phyloP scores from a whole-genome alignment of 345 rosid species.

The Gynandropsis gynandra region DNA sequence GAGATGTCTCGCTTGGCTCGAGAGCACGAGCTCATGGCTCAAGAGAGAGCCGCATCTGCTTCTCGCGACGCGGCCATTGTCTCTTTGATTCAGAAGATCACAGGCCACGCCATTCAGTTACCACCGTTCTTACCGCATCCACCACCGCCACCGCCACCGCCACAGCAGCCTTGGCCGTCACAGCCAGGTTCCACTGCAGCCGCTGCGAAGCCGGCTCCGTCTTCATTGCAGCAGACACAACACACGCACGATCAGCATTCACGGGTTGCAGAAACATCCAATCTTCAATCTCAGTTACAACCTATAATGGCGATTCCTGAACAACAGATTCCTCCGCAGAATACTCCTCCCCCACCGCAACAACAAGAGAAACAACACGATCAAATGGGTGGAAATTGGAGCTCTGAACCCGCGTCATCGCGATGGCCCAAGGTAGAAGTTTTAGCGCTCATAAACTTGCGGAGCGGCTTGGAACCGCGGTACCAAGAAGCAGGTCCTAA shows the following conservation, averaged over 20 bases:
- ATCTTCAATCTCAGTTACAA: slow-evolving; percentile 28
- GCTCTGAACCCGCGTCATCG: slow-evolving; percentile 29
- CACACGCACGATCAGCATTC: slow-evolving; percentile 9
- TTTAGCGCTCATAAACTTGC: slow-evolving; percentile 49
- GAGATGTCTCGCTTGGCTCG: slow-evolving; percentile 54
- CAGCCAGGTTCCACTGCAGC: too few species aligned
- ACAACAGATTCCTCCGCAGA: slow-evolving; percentile 36
- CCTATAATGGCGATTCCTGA: slow-evolving; percentile 45
- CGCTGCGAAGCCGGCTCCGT: slow-evolving; percentile 18
- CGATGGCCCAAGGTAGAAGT: slow-evolving; percentile 84
- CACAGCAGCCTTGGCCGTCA: too few species aligned
- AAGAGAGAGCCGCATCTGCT: slow-evolving; percentile 60
- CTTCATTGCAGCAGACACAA: slow-evolving; percentile 7
- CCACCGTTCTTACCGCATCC: slow-evolving; percentile 30
- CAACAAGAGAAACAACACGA: slow-evolving; percentile 19
- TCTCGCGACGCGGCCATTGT: slow-evolving; percentile 61
- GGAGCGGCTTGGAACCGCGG: slow-evolving; percentile 55
- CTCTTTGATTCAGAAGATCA: slow-evolving; percentile 59
- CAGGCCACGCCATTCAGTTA: slow-evolving; percentile 68
- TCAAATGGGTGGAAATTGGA: slow-evolving; percentile 29
- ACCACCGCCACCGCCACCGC: slow-evolving; percentile 23
- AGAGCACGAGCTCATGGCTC: slow-evolving; percentile 64
- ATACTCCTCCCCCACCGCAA: neutral
- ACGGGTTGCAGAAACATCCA: slow-evolving; percentile 10
- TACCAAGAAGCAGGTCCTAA: slow-evolving; percentile 70